Evolutionary conservation across 2,329 filamentous ascomycete genomes (phyloP).

Genomic region (Pestalotiopsis fici): DNA sequence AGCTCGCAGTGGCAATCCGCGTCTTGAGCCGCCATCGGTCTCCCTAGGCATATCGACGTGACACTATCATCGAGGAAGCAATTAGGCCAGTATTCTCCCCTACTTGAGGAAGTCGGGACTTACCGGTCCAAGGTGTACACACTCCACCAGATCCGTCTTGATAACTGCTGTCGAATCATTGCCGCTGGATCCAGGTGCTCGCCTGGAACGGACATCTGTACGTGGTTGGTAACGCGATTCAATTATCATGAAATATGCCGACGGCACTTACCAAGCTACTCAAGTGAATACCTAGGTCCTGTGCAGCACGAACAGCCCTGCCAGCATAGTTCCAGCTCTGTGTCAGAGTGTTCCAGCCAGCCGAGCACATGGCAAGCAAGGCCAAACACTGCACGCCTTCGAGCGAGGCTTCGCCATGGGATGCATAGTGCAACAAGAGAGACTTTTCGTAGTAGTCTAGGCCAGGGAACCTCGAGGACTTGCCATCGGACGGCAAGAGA

Average conservation of each 20-base stretch:
- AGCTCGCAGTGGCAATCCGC: slow-evolving; percentile 2
- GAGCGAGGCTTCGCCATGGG: neutral
- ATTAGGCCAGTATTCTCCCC: too few species aligned
- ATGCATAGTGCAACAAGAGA: neutral
- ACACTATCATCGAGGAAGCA: neutral
- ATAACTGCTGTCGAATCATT: neutral
- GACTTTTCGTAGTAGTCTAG: slow-evolving; percentile 7
- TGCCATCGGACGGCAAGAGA: neutral
- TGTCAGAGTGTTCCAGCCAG: slow-evolving; percentile 5
- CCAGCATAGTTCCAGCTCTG: slow-evolving; percentile 6
- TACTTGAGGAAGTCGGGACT: neutral
- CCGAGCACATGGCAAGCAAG: slow-evolving; percentile 1
- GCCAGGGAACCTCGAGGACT: neutral
- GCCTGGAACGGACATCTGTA: neutral
- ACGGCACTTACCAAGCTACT: neutral
- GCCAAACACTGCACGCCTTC: slow-evolving; percentile 3
- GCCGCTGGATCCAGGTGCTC: neutral
- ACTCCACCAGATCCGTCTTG: slow-evolving; percentile 1
- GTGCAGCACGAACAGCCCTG: slow-evolving; percentile 1
- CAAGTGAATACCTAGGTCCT: slow-evolving; percentile 4
- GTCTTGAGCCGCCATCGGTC: slow-evolving; percentile 2
- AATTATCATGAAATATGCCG: neutral
- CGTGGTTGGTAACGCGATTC: neutral
- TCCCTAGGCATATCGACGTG: slow-evolving; percentile 1
- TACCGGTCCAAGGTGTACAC: neutral